phyloP scores from a whole-genome alignment of 495 filamentous ascomycete species.

The Daldinia grandis region DNA sequence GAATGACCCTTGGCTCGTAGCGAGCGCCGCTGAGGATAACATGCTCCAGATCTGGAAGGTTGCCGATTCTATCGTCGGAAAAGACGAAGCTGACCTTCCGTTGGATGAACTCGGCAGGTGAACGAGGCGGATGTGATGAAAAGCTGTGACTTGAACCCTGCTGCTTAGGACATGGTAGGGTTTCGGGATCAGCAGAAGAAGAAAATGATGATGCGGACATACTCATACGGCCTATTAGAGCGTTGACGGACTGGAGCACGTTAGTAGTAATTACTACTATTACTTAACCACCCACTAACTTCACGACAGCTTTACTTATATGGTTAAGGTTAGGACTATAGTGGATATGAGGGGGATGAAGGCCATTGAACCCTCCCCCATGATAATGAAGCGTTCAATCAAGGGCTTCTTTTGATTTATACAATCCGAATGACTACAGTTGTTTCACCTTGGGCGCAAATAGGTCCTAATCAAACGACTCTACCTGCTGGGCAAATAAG shows the following conservation, averaged over 20 bases:
- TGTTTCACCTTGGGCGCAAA: not conserved
- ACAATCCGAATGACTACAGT: not conserved
- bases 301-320: not conserved
- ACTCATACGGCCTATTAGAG: not conserved
- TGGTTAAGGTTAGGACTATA: not conserved
- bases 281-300: not conserved
- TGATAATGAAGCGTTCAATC: not conserved
- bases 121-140: not conserved
- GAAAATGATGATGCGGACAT: not conserved
- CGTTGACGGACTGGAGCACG: not conserved
- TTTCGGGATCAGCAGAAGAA: not conserved
- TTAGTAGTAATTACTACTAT: slow-evolving; percentile 1
- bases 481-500: not conserved
- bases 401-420: not conserved
- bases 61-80: slow-evolving; percentile 86
- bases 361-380: not conserved
- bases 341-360: not conserved
- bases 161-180: not conserved
- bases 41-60: slow-evolving; percentile 96
- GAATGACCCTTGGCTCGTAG: slow-evolving; percentile 94
- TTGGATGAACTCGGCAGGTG: slow-evolving; percentile 76
- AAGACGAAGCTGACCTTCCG: slow-evolving; percentile 78
- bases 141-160: not conserved
- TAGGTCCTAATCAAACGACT: not conserved
- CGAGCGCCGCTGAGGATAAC: slow-evolving; percentile 96